Conservation (phyloP, 2,329 filamentous ascomycete species). For the Alternaria arbusti region DNA sequence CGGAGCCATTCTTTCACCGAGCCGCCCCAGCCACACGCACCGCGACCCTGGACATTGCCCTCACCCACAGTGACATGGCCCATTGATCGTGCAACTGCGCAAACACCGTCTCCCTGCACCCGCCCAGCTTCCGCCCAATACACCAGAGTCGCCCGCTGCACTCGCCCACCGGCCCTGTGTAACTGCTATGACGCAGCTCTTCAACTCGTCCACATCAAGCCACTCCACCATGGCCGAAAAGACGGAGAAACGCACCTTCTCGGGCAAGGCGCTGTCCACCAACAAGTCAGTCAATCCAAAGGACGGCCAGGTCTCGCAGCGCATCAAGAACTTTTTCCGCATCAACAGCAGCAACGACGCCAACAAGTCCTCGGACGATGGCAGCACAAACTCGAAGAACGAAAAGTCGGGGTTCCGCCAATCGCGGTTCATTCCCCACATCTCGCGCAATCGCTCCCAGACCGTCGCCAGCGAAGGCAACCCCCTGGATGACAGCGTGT, state of each 20-base stretch:
- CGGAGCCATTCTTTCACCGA: constrained; percentile 37
- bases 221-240: constrained; percentile 52
- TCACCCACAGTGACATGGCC: constrained; percentile 39
- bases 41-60: constrained; percentile 7
- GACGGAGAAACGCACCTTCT: constrained; percentile 58
- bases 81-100: constrained; percentile 38
- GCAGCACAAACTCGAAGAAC: constrained; percentile 56
- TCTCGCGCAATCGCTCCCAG: constrained; percentile 84
- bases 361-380: constrained; percentile 48
- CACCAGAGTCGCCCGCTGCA: background rate
- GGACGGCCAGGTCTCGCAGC: constrained; percentile 64
- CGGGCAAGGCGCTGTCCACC: constrained; percentile 52
- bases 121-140: background rate
- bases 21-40: constrained; percentile 32
- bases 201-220: constrained; percentile 48
- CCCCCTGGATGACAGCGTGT: constrained; percentile 83
- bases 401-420: constrained; percentile 78
- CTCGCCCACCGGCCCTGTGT: constrained; percentile 3
- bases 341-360: constrained; percentile 63
- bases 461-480: constrained; percentile 95
- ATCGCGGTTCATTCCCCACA: constrained; percentile 85
- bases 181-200: constrained; percentile 51
- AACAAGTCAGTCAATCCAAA: constrained; percentile 58
- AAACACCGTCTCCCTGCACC: constrained; percentile 15
- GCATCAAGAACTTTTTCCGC: constrained; percentile 73